Base-by-base conservation (phyloP, 1,139 yeast species). In the Suhomyces coccinellae region DNA sequence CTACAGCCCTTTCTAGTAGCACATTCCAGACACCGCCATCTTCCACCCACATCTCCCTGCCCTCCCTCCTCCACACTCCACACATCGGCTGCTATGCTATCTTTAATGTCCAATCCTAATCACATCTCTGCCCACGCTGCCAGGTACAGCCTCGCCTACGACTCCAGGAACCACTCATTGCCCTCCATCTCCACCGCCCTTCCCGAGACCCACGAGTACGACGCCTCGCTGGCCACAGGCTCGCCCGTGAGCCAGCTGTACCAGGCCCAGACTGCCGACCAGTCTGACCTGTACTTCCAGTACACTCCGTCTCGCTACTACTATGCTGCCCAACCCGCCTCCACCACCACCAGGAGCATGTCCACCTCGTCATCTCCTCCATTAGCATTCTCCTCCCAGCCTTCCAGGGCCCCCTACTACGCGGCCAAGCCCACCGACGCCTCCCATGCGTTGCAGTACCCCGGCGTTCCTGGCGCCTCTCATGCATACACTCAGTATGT, bases 41-140 rank as follows among this genome's bases (percentile, higher is more conserved):
- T n/a, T n/a, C n/a, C n/a, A n/a, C n/a, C n/a, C n/a, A n/a, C n/a
- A n/a, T n/a, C n/a, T n/a, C 11, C n/a, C 22, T 11, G 6, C 24
- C 13, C 24, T 10, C 17, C 11, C 12, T 33, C n/a, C 33, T 20
- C 14, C 17, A n/a, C 15, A 14, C n/a, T 15, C 10, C 38, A 16
- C 32, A 26, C 38, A 35, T 26, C 26, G 27, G 14, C 13, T 30
- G 43, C 33, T 30, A 44, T 44, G 47, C 14, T 44, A 36, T 44
- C 47, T 11, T 44, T 44, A 44, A 44, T 44, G 47, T 40, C 47
- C 28, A 33, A 38, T 38, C 37, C 24, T 26, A 30, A 17, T 38
- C 33, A 36, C 40, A 32, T 22, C 15, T 29, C 37, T 12, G 24
- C 41, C 14, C 35, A 43, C 37, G 17, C 31, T 6, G 17, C 14